A percentile compares a stretch with the other conserved stretches of the same genome.
Conservation (phyloP, 257 asterid species). For the Eucommia ulmoides region DNA sequence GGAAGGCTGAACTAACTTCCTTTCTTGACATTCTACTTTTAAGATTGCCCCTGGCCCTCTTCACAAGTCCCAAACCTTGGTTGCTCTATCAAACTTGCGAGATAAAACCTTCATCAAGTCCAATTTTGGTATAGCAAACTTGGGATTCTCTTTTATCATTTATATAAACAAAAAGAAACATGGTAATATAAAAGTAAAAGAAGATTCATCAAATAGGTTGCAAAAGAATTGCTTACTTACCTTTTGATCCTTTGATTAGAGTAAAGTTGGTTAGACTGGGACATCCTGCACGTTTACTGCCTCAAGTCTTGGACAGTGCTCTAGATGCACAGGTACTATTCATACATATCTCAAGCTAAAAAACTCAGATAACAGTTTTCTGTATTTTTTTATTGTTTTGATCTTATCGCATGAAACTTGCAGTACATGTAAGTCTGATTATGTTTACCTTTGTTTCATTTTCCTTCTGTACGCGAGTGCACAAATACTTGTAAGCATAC, state of each 20-base stretch:
- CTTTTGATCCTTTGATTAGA: slow-evolving; percentile 22
- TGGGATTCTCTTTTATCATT: too few species aligned
- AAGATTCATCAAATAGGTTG: neutral
- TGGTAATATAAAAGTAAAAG: too few species aligned
- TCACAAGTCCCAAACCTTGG: too few species aligned
- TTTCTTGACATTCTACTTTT: too few species aligned
- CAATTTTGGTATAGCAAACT: too few species aligned
- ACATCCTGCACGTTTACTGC: slow-evolving; percentile 97
- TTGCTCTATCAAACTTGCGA: too few species aligned
- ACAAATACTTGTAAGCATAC: too few species aligned
- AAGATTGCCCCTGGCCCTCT: too few species aligned
- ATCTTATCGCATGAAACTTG: neutral
- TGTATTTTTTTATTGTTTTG: neutral
- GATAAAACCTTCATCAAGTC: too few species aligned
- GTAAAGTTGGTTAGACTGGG: slow-evolving; percentile 94
- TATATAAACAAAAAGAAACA: too few species aligned
- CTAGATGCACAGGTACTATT: slow-evolving; percentile 78
- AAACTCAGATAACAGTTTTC: slow-evolving; percentile 7
- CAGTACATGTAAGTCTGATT: neutral
- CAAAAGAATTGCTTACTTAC: neutral
- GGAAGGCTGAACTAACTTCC: too few species aligned
- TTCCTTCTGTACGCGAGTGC: neutral
- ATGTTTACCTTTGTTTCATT: neutral
- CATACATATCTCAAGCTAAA: slow-evolving; percentile 11
- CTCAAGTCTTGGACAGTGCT: slow-evolving; percentile 90